Evolutionary conservation across 192 early-diverging fungal genomes (phyloP), one percentile per base, ranked within the genome.

Genomic region (Podila epigama): DNA sequence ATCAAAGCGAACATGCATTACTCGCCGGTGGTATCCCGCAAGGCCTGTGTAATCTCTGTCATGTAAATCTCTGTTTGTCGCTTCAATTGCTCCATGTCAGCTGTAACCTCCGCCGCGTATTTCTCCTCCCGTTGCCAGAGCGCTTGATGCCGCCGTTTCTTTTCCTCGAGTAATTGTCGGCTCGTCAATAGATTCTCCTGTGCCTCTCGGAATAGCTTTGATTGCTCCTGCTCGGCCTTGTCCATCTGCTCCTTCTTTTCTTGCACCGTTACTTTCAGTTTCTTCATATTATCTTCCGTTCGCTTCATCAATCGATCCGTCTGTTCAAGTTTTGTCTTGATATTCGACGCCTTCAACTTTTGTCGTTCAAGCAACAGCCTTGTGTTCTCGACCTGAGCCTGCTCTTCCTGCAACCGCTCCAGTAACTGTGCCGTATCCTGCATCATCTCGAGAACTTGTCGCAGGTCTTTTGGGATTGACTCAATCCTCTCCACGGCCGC

Each of bases 31-130:
- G 8, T n/a, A 44, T 15, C 15, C 20, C 63, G 58, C 58, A 73
- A 28, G 2, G 70, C 71, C 39, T 67, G 64, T 1, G 51, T 25
- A n/a, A 67, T 41, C 36, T 62, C 71, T 16, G 64, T 58, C 11
- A 40, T 25, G 22, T 75, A 75, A 10, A 39, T 37, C 32, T 67
- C 64, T 33, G 66, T 56, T 36, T 62, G 64, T n/a, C 55, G 64
- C 59, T 67, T 75, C 29, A 75, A 25, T n/a, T 66, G 42, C 52
- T 75, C 64, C 71, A 64, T 66, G 18, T 55, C 32, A 1, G 58
- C 40, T 1, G 63, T 60, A 3, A 40, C 51, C 13, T 75, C 71
- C 18, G 59, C 51, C 15, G 71, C 63, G 33, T 27, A 62, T 53
- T 62, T 66, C 27, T 66, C 64, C 29, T 60, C 71, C 29, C 35